Evolutionary conservation across 805 yeast species (phyloP), one percentile per base, ranked within the genome.

Genomic region (Metschnikowia dekortorum): DNA sequence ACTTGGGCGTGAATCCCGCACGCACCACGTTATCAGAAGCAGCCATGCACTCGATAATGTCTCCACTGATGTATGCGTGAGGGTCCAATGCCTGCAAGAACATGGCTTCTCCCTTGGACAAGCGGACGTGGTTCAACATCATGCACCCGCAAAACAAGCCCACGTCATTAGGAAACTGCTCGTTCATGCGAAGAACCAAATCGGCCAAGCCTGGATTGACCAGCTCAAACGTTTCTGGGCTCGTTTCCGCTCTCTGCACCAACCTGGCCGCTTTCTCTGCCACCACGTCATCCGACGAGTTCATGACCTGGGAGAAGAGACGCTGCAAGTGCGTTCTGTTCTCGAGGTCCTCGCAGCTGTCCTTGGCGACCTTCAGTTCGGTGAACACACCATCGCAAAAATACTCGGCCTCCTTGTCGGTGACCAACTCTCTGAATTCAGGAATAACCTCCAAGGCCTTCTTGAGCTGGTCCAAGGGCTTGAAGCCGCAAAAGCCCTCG

Each of bases 1-100:
- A 94, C 70, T 94, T 94, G 54, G 99, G 99, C n/a, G 99, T 94
- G 77, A 94, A 94, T 11, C 99, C 99, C 4, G 97, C 96, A 69
- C 99, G 83, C 45, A 94, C 97, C 51, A 94, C 99, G 63, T 94
- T 94, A 69, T 94, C 99, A 38, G 95, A 85, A 8, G 99, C 97
- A 39, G 99, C 99, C 99, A 94, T 94, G 76, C 99, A 94, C 75
- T 94, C 99, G 64, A 94, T 91, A 59, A 94, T 94, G 69, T 94
- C 98, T 58, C 99, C 99, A 49, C 85, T 79, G 54, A 94, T 92
- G 71, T 94, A 94, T 33, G 99, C 99, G 70, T 94, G 99, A 28
- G 98, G 98, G 69, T 91, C 97, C 71, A 89, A 89, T 40, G 99
- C 98, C 65, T 89, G 89, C 67, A 94, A 78, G 65, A 91, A 94